phyloP scores from a whole-genome alignment of 2,329 filamentous ascomycete genomes.

The Penicillium corylophilum region DNA sequence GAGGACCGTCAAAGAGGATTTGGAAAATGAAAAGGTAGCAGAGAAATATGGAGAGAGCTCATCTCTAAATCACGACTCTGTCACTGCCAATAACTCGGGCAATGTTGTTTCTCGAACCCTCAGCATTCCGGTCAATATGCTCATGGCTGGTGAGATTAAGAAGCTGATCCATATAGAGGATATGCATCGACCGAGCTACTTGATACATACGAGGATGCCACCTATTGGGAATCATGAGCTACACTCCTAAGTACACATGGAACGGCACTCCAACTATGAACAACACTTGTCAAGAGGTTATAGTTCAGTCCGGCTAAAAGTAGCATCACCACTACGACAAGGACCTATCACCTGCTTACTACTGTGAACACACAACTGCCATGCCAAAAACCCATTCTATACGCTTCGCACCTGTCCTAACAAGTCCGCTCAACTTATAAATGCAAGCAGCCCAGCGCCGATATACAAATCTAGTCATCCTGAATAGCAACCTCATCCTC shows the following conservation, averaged over 20 bases:
- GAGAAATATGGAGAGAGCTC: slow-evolving; percentile 49
- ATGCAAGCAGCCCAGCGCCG: not conserved
- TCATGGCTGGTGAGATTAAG: slow-evolving; percentile 90
- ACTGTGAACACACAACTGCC: not conserved
- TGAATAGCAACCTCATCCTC: slow-evolving; percentile 40
- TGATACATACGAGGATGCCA: no score
- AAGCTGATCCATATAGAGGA: slow-evolving; percentile 97
- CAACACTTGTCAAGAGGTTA: not conserved
- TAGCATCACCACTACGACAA: not conserved
- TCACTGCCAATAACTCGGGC: slow-evolving; percentile 93
- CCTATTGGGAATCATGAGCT: no score
- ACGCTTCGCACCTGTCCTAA: not conserved
- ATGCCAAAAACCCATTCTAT: not conserved
- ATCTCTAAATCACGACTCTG: slow-evolving; percentile 82
- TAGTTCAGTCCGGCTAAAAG: not conserved
- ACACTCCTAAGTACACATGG: no score
- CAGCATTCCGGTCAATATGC: slow-evolving; percentile 86
- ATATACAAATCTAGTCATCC: slow-evolving; percentile 29
- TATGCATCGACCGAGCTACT: slow-evolving; percentile 31
- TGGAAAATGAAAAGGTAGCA: no score
- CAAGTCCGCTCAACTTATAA: not conserved
- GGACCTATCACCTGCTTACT: not conserved
- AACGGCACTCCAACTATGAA: no score
- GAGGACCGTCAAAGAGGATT: not conserved
- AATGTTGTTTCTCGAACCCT: slow-evolving; percentile 87